phyloP scores from a whole-genome alignment of 2,329 filamentous ascomycete genomes.

The Scedosporium aurantiacum region DNA sequence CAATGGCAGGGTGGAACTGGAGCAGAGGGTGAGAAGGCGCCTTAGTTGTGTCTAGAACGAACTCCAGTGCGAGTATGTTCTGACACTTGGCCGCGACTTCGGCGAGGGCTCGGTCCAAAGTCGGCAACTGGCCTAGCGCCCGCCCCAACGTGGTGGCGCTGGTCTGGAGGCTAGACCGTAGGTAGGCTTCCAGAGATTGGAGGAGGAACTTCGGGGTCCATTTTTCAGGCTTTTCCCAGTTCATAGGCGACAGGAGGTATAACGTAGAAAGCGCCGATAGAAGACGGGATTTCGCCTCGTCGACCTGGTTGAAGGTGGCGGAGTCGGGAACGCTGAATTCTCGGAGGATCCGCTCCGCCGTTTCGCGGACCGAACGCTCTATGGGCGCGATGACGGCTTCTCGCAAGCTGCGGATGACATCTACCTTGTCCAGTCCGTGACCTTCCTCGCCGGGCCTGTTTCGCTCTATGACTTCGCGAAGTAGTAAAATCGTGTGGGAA shows the following conservation, averaged over 20 bases:
- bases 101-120: slow-evolving; percentile 66
- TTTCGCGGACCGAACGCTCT: slow-evolving; percentile 61
- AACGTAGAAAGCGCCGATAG: slow-evolving; percentile 65
- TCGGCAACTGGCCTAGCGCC: slow-evolving; percentile 68
- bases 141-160: slow-evolving; percentile 65
- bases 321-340: slow-evolving; percentile 62
- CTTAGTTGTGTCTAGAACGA: slow-evolving; percentile 58
- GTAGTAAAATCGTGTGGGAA: slow-evolving; percentile 63
- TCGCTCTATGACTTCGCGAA: slow-evolving; percentile 61
- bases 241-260: slow-evolving; percentile 67
- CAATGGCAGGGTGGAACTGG: slow-evolving; percentile 15
- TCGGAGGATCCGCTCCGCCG: slow-evolving; percentile 67
- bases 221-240: slow-evolving; percentile 38
- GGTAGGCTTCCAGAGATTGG: slow-evolving; percentile 66
- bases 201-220: slow-evolving; percentile 63
- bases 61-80: slow-evolving; percentile 79
- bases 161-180: slow-evolving; percentile 69
- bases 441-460: slow-evolving; percentile 64
- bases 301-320: slow-evolving; percentile 51
- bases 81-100: slow-evolving; percentile 81
- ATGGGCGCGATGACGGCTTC: slow-evolving; percentile 58
- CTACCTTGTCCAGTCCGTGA: slow-evolving; percentile 61
- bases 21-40: slow-evolving; percentile 60
- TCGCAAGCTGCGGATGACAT: slow-evolving; percentile 59
- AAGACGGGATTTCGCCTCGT: slow-evolving; percentile 65